Conservation (phyloP, 140 eudicot genomes). For the Cichorium intybus region DNA sequence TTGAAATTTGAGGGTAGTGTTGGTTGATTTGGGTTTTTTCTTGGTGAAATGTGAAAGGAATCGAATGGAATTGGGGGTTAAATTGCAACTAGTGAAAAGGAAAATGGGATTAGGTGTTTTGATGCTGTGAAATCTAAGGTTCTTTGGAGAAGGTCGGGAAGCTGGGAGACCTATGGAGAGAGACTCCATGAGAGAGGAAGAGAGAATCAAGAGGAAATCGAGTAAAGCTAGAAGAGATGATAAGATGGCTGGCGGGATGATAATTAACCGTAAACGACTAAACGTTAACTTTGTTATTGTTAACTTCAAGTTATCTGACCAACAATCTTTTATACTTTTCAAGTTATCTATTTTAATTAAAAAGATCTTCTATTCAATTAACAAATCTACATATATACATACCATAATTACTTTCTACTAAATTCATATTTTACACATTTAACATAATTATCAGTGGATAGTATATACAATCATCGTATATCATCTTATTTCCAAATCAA, state of each 20-base stretch:
- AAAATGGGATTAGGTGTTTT: slow-evolving; percentile 29
- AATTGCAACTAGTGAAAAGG: slow-evolving; percentile 28
- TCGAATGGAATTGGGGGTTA: slow-evolving; percentile 26
- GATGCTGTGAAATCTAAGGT: slow-evolving; percentile 36
- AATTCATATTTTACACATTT: no score
- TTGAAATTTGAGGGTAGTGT: slow-evolving; percentile 17
- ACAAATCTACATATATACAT: no score
- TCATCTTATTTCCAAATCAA: no score
- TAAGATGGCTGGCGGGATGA: slow-evolving; percentile 43
- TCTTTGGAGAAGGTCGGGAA: slow-evolving; percentile 44
- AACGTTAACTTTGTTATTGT: neutral
- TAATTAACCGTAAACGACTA: slow-evolving; percentile 8
- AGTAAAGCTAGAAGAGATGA: slow-evolving; percentile 21
- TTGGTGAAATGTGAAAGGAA: slow-evolving; percentile 22
- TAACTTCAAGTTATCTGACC: no score
- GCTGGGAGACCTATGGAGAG: slow-evolving; percentile 59
- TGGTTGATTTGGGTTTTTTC: slow-evolving; percentile 26
- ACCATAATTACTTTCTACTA: no score
- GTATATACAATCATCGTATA: no score
- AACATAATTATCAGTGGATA: no score
- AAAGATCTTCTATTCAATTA: no score
- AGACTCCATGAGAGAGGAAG: slow-evolving; percentile 61
- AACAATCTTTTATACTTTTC: no score
- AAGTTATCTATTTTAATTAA: no score
- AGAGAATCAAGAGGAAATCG: neutral